These are phyloP conservation scores for Cercospora brassicicola DNA, from an alignment of 2,329 filamentous ascomycete genomes.

Conservation along the genomic window DNA sequence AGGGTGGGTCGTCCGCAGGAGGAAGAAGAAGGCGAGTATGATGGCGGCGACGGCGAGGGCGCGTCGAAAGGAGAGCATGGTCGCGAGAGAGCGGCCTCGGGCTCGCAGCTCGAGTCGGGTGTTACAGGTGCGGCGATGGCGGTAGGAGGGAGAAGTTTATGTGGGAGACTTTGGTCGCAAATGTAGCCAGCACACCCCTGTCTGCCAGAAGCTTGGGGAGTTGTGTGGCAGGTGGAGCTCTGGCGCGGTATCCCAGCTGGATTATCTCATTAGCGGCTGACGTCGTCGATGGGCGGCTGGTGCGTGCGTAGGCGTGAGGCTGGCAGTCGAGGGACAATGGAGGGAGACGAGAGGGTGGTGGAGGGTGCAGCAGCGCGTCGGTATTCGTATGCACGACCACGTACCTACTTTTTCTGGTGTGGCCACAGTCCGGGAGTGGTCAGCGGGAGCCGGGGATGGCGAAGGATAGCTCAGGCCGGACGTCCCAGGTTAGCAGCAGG, in stretches of 20 bases:
- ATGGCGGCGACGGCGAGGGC: slow-evolving; percentile 70
- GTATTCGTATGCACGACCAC: no score
- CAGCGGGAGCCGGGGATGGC: no score
- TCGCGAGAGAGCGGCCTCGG: not conserved
- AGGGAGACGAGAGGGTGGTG: not conserved
- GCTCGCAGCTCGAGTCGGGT: not conserved
- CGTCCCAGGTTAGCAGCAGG: no score
- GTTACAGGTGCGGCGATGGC: not conserved
- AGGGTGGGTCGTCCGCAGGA: slow-evolving; percentile 63
- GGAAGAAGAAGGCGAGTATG: slow-evolving; percentile 67
- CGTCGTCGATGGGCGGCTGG: not conserved
- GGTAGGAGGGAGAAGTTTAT: slow-evolving; percentile 1
- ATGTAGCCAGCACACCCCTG: slow-evolving; percentile 1
- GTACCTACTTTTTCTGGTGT: no score
- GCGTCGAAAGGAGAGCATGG: slow-evolving; percentile 77
- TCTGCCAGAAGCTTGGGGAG: not conserved
- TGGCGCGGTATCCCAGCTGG: not conserved
- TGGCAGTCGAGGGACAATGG: not conserved
- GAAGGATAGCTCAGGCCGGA: no score
- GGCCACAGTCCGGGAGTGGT: no score
- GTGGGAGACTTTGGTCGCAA: not conserved
- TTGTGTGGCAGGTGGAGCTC: not conserved
- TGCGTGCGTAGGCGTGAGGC: not conserved
- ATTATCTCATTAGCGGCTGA: not conserved
- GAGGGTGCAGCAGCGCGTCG: not conserved